These are phyloP conservation scores for Ocimum tenuiflorum DNA, from an alignment of 257 asterid genomes.

Conservation along the genomic window DNA sequence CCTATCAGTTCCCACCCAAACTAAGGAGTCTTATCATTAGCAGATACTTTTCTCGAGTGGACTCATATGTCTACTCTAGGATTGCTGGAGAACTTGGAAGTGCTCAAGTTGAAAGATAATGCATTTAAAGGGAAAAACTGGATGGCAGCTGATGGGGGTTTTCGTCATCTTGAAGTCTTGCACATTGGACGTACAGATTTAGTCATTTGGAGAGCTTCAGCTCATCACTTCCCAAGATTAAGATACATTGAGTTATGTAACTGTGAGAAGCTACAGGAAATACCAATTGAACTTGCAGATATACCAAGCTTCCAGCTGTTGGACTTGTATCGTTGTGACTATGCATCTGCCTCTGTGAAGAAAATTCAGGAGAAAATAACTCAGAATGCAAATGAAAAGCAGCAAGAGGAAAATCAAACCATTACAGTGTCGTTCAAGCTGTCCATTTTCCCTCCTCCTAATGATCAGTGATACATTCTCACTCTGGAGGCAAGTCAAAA, in stretches of 20 bases:
- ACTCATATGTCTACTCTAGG: constrained; percentile 26
- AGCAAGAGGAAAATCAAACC: not conserved
- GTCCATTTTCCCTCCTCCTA: constrained; percentile 24
- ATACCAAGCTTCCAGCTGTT: constrained; percentile 24
- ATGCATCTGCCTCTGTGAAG: constrained; percentile 23
- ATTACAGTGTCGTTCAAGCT: constrained; percentile 15
- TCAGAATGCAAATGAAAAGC: not conserved
- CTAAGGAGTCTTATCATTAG: constrained; percentile 23
- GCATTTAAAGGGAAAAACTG: constrained; percentile 27
- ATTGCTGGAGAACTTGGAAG: constrained; percentile 17
- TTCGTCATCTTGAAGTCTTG: constrained; percentile 26
- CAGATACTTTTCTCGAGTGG: constrained; percentile 34
- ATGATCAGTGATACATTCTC: not conserved
- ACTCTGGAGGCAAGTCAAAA: not conserved
- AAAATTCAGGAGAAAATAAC: constrained; percentile 4
- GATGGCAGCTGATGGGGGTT: constrained; percentile 16
- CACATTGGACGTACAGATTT: constrained; percentile 30
- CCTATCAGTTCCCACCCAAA: constrained; percentile 32
- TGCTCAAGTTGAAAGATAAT: constrained; percentile 26
- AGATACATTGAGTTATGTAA: constrained; percentile 18
- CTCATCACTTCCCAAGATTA: constrained; percentile 28
- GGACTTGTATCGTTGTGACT: constrained; percentile 12
- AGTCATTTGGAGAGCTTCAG: constrained; percentile 28
- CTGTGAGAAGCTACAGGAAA: constrained; percentile 26
- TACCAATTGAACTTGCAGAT: constrained; percentile 26